These are phyloP conservation scores for Pseudonectria foliicola DNA, from an alignment of 2,329 filamentous ascomycete genomes.

Conservation along the genomic window DNA sequence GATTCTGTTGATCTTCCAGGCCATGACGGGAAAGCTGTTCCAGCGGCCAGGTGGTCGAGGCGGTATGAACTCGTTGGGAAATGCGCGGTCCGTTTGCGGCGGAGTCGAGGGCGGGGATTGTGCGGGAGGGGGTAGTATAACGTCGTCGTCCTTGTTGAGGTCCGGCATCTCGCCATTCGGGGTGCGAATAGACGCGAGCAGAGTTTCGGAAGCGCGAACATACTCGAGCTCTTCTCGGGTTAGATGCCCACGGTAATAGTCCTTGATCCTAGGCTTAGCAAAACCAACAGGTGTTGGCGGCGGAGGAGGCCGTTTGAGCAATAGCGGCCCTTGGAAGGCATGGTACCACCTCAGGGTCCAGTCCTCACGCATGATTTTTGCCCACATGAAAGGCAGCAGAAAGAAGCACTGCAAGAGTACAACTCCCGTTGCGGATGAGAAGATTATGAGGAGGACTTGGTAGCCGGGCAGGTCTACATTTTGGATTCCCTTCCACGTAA, in stretches of 20 bases:
- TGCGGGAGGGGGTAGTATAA: slow-evolving; percentile 26
- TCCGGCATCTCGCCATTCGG: slow-evolving; percentile 14
- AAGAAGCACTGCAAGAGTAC: slow-evolving; percentile 37
- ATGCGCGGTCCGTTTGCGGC: slow-evolving; percentile 1
- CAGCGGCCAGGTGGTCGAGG: slow-evolving; percentile 30
- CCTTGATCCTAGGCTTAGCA: slow-evolving; percentile 35
- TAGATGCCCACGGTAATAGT: slow-evolving; percentile 44
- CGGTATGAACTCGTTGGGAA: slow-evolving; percentile 20
- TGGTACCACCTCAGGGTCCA: slow-evolving; percentile 44
- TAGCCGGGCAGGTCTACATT: slow-evolving; percentile 13
- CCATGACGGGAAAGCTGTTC: slow-evolving; percentile 34
- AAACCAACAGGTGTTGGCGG: slow-evolving; percentile 31
- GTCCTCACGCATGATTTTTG: slow-evolving; percentile 43
- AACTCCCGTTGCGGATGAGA: slow-evolving; percentile 37
- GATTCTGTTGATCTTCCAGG: slow-evolving; percentile 33
- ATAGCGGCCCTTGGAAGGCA: slow-evolving; percentile 38
- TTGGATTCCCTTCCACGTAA: slow-evolving; percentile 38
- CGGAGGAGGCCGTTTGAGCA: slow-evolving; percentile 32
- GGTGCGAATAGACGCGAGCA: slow-evolving; percentile 28
- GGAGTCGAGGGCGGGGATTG: slow-evolving; percentile 12
- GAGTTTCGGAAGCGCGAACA: slow-evolving; percentile 27
- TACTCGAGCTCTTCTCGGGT: slow-evolving; percentile 38
- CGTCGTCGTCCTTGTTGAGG: slow-evolving; percentile 25
- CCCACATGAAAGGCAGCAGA: slow-evolving; percentile 46
- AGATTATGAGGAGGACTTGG: slow-evolving; percentile 29